phyloP scores from a whole-genome alignment of 1,284 basidiomycete genomes.

The Ganoderma sinense region DNA sequence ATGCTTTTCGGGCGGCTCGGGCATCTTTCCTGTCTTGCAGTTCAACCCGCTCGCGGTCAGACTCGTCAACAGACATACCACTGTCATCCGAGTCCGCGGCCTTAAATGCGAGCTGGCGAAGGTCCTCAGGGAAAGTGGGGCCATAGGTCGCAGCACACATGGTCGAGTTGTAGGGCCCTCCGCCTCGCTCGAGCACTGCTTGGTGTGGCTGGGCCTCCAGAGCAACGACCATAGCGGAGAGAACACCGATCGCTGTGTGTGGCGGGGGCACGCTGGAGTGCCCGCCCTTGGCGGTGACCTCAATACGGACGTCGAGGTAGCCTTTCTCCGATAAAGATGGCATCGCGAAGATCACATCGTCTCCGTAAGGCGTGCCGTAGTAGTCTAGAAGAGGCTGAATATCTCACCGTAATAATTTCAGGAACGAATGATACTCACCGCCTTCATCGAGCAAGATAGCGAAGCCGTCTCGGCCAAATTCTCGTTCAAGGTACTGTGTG shows the following conservation, averaged over 20 bases:
- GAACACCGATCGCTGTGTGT: constrained; percentile 65
- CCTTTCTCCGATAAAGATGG: constrained; percentile 73
- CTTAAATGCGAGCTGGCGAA: constrained; percentile 27
- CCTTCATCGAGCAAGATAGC: constrained; percentile 63
- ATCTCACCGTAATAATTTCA: not conserved
- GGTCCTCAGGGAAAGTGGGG: constrained; percentile 27
- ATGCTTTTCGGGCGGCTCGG: not conserved
- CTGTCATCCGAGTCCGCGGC: constrained; percentile 10
- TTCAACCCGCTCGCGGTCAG: not conserved
- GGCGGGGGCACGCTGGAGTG: constrained; percentile 70
- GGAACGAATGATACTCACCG: constrained; percentile 35
- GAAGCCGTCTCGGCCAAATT: constrained; percentile 60
- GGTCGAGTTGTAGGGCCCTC: constrained; percentile 32
- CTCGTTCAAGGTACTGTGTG: constrained; percentile 50
- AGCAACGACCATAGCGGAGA: constrained; percentile 54
- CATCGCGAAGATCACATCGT: constrained; percentile 50
- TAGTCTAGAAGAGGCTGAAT: constrained; percentile 36
- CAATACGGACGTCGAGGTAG: constrained; percentile 56
- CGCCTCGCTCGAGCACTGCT: constrained; percentile 40
- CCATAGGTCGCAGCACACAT: constrained; percentile 37
- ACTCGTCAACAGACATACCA: not conserved
- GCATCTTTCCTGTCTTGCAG: not conserved
- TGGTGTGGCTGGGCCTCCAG: constrained; percentile 56
- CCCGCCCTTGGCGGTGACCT: constrained; percentile 65
- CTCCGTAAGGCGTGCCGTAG: constrained; percentile 39